phyloP scores from a whole-genome alignment of 140 eudicot genomes.

The Ambrosia hybrid region DNA sequence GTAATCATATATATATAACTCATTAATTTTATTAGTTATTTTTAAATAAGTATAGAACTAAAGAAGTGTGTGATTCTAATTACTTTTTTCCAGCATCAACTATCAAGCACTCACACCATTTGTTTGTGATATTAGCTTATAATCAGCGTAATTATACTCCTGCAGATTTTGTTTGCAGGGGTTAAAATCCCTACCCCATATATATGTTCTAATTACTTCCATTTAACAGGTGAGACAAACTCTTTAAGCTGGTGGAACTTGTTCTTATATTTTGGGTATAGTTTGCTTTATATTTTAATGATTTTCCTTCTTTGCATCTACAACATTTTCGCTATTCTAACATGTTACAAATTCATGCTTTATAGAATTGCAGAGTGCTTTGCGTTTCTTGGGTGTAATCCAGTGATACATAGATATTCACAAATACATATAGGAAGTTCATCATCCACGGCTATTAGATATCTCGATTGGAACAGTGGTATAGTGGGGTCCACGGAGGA shows the following conservation, averaged over 20 bases:
- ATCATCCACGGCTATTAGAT: constrained; percentile 41
- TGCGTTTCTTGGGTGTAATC: constrained; percentile 47
- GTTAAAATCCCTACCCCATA: too few species aligned
- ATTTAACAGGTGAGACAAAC: constrained; percentile 53
- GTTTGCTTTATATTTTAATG: constrained; percentile 1
- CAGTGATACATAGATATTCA: too few species aligned
- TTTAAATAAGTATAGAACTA: too few species aligned
- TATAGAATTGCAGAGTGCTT: constrained; percentile 82
- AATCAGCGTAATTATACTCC: too few species aligned
- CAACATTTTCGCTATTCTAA: background rate
- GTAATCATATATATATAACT: too few species aligned
- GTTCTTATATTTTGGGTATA: constrained; percentile 72
- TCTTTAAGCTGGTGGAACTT: constrained; percentile 86
- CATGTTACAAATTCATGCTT: background rate
- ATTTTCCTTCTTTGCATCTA: background rate
- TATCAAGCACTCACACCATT: too few species aligned
- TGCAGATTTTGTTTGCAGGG: too few species aligned
- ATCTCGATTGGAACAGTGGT: constrained; percentile 42
- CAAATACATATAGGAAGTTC: too few species aligned
- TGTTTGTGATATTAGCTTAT: too few species aligned
- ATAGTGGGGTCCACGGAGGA: constrained; percentile 44
- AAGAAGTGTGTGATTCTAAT: too few species aligned
- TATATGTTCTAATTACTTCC: constrained; percentile 10
- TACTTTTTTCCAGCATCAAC: too few species aligned
- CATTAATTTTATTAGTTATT: too few species aligned